Percentiles rank a stretch among this genome's conserved stretches.
Evolutionary conservation across 176 grass and related monocot genomes (phyloP).

Genomic region (Saccharum officinarum): DNA sequence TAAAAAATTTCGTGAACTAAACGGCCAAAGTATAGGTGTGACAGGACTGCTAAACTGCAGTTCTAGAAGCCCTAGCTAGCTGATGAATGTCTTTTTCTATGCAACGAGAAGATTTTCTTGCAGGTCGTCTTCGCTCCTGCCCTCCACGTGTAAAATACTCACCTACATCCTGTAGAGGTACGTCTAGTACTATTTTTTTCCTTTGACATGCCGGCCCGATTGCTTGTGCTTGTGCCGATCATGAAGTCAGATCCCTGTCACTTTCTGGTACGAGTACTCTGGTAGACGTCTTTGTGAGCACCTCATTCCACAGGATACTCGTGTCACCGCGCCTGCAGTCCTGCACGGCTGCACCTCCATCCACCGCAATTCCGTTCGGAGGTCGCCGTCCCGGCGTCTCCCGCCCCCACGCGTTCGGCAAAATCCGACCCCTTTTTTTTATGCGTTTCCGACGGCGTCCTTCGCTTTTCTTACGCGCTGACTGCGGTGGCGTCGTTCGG

Average conservation of each 20-base stretch:
- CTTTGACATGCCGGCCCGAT: too few species aligned
- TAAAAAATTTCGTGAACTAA: too few species aligned
- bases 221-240: not conserved
- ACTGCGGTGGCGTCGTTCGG: slow-evolving; percentile 23
- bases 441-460: not conserved
- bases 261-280: not conserved
- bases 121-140: not conserved
- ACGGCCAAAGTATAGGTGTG: not conserved
- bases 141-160: slow-evolving; percentile 11
- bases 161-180: not conserved
- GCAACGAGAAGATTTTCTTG: not conserved
- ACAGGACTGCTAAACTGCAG: slow-evolving; percentile 5
- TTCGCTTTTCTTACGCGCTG: not conserved
- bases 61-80: slow-evolving; percentile 18
- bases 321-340: not conserved
- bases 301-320: not conserved
- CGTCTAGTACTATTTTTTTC: too few species aligned
- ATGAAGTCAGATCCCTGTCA: not conserved
- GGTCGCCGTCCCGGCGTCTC: not conserved
- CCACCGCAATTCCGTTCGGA: not conserved
- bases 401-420: not conserved
- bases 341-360: not conserved
- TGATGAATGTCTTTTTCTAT: not conserved
- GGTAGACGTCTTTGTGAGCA: not conserved
- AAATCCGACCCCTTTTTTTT: not conserved